Base-by-base conservation (phyloP, 129 eudicot species). In the Ambrosia artemisiifolia region DNA sequence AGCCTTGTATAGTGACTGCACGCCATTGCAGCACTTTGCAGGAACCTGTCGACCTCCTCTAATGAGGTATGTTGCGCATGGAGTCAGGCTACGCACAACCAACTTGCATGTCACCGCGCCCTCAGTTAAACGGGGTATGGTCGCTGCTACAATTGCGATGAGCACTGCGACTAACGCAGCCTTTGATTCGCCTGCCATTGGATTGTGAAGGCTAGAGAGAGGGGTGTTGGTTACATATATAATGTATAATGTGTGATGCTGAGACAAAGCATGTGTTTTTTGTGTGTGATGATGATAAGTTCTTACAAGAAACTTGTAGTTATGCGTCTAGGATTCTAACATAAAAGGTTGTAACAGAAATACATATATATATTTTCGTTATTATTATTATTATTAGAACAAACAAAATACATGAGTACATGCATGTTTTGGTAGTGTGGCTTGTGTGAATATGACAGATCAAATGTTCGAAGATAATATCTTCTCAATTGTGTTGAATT, bases 21-120 rank as follows among this genome's bases (percentile, higher is more conserved):
- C 79, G 1, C 86, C 89, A 2, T 53, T 53, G 24, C 89, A 85
- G 42, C 89, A 85, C 16, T 13, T 61, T 28, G 63, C 11, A 53
- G 82, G 77, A 70, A 78, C 77, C 5, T 51, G 67, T 7, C n/a
- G n/a, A n/a, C 82, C 77, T 38, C 82, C 82, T 78, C 33, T 78
- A 28, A 78, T 43, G 11, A 78, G 72, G 82, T 62, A 78, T 10
- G 67, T 63, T 6, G 67, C 56, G 10, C 82, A 78, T 42, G 82
- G 82, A 70, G 77, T 70, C 63, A 78, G 51, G 38, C 77, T 70
- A 70, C 59, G 62, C 38, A 78, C 77, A 48, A 78, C 82, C 72
- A 70, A 17, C 57, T 63, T 51, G 60, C 82, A 78, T 16, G 82
- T 78, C 65, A 78, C 72, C 12, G 50, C 49, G 18, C 77, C 33